Conservation (phyloP, 148 eudicot species). For the Fagopyrum esculentum region DNA sequence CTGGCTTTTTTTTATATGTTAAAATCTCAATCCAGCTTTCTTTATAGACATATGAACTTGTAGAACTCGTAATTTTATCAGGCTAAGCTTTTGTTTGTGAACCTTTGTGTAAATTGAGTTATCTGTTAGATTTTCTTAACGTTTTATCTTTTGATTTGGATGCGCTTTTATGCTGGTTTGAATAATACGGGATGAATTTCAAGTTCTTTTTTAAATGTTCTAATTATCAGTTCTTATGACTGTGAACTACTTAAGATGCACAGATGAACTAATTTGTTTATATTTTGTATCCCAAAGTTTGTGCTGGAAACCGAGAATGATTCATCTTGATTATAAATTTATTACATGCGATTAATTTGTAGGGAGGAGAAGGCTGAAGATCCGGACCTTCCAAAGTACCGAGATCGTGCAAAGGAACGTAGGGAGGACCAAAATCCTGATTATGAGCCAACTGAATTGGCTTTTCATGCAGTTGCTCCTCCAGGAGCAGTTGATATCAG, state of each 20-base stretch:
- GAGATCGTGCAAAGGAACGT: constrained; percentile 94
- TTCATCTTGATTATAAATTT: not conserved
- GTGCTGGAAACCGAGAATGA: not conserved
- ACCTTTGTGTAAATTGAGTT: not conserved
- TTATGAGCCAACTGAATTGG: constrained; percentile 75
- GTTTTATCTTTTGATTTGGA: not conserved
- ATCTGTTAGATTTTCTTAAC: not conserved
- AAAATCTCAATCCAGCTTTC: not conserved
- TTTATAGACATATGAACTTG: not conserved
- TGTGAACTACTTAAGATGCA: not conserved
- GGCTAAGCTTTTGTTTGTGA: not conserved
- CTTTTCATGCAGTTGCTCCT: constrained; percentile 97
- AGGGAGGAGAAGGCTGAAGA: constrained; percentile 93
- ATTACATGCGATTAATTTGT: constrained; percentile 14
- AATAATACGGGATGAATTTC: not conserved
- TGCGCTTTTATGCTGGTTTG: not conserved
- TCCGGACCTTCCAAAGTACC: constrained; percentile 64
- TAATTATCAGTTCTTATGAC: not conserved
- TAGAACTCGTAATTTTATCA: not conserved
- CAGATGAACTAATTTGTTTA: not conserved
- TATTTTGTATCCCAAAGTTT: not conserved
- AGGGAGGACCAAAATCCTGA: constrained; percentile 97
- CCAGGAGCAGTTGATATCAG: constrained; percentile 73
- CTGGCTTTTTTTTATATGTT: not conserved
- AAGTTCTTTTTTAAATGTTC: not conserved